A percentile compares a stretch with the other conserved stretches of the same genome.
Evolutionary conservation across 2,329 filamentous ascomycete genomes (phyloP).

Genomic region (Colletotrichum tofieldiae): DNA sequence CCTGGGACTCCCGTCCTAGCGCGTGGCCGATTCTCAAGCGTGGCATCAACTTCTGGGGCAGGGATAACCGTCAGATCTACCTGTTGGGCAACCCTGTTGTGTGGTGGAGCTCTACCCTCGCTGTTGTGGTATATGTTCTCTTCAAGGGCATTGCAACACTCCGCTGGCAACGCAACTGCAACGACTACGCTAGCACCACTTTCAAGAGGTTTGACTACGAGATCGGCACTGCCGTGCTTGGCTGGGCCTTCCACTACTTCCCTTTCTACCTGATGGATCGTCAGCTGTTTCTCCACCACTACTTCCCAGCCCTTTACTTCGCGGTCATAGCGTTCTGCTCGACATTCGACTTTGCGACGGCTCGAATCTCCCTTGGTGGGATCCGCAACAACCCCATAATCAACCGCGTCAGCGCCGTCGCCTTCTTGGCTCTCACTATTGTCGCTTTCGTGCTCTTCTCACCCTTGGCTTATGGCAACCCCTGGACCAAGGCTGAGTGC

Average conservation of each 20-base stretch:
- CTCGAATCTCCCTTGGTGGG: constrained; percentile 78
- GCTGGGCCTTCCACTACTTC: constrained; percentile 99
- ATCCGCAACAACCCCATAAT: constrained; percentile 79
- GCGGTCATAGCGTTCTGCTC: constrained; percentile 92
- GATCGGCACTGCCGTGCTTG: constrained; percentile 89
- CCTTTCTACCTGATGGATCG: constrained; percentile 99
- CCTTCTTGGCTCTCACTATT: constrained; percentile 82
- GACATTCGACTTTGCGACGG: constrained; percentile 87
- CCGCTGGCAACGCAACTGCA: constrained; percentile 93
- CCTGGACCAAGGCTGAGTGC: constrained; percentile 93
- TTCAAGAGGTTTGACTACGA: constrained; percentile 99
- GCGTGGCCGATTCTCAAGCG: constrained; percentile 94
- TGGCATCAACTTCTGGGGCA: constrained; percentile 99
- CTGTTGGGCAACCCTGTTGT: constrained; percentile 94
- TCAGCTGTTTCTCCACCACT: constrained; percentile 98
- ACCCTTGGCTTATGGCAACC: constrained; percentile 92
- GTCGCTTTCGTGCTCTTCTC: constrained; percentile 88
- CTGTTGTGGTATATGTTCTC: constrained; percentile 81
- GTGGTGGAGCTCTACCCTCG: constrained; percentile 90
- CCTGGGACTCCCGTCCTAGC: constrained; percentile 95
- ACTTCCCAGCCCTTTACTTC: constrained; percentile 97
- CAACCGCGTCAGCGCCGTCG: constrained; percentile 80
- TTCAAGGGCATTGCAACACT: constrained; percentile 93
- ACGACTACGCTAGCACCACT: constrained; percentile 84
- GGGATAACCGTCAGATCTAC: constrained; percentile 94